Evolutionary conservation across 2,329 filamentous ascomycete species (phyloP).

Genomic region (Pseudogymnoascus sp.): DNA sequence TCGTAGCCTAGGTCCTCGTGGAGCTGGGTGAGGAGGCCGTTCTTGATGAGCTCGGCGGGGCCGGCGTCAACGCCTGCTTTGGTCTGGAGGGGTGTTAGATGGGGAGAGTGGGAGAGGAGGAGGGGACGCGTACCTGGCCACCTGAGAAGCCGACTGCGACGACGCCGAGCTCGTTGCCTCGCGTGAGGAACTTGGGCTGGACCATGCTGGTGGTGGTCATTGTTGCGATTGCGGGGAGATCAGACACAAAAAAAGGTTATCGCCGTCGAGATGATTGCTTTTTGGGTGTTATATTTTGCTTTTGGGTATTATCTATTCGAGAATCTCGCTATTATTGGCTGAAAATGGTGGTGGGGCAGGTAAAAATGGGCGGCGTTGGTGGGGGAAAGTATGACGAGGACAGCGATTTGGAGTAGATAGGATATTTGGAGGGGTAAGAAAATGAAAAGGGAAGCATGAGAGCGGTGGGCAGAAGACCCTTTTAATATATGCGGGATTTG

Average conservation of each 20-base stretch:
- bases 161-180: constrained; percentile 75
- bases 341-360: not conserved
- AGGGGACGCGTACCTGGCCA: constrained; percentile 61
- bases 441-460: not conserved
- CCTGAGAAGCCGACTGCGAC: constrained; percentile 95
- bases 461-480: not conserved
- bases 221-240: constrained; percentile 9
- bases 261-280: not conserved
- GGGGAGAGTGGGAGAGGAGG: not conserved
- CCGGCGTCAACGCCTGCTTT: constrained; percentile 90
- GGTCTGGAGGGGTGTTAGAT: constrained; percentile 45
- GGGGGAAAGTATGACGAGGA: not conserved
- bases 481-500: not conserved
- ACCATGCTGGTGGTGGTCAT: constrained; percentile 30
- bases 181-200: constrained; percentile 64
- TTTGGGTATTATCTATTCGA: not conserved
- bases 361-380: not conserved
- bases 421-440: not conserved
- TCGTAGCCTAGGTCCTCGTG: constrained; percentile 81
- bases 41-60: constrained; percentile 79
- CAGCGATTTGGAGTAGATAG: not conserved
- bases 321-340: not conserved
- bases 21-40: constrained; percentile 78
- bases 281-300: not conserved
- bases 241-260: not conserved